phyloP scores from a whole-genome alignment of 2,329 filamentous ascomycete species.

The Pestalotiopsis sp. region DNA sequence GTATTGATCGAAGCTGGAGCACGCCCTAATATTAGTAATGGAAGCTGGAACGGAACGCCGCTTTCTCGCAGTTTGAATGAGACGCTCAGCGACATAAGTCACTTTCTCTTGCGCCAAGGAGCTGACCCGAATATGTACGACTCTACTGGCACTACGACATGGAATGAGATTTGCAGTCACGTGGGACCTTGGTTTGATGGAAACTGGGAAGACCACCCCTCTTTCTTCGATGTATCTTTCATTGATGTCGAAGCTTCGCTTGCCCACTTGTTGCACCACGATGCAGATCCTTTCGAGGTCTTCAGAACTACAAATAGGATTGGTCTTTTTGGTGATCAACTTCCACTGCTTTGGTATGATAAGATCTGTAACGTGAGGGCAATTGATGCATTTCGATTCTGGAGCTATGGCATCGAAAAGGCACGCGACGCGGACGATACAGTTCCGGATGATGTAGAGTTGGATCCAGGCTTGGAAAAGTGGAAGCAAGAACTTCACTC shows the following conservation, averaged over 20 bases:
- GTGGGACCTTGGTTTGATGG: no score
- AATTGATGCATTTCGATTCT: not conserved
- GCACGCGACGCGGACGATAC: not conserved
- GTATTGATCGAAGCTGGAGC: no score
- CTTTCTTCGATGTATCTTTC: not conserved
- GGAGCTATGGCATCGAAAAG: not conserved
- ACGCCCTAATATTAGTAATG: no score
- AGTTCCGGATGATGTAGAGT: not conserved
- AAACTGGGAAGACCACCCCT: no score
- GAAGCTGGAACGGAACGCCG: no score
- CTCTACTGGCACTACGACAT: no score
- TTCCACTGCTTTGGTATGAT: not conserved
- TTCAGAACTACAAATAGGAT: not conserved
- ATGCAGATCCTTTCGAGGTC: not conserved
- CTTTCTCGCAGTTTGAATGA: no score
- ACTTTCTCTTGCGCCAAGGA: no score
- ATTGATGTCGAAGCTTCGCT: not conserved
- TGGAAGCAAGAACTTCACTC: not conserved
- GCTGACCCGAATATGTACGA: no score
- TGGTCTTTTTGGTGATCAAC: not conserved
- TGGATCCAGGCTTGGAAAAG: not conserved
- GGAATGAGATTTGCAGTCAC: no score
- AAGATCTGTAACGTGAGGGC: not conserved
- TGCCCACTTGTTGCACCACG: not conserved
- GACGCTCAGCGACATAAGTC: no score